phyloP scores from a whole-genome alignment of 1,284 basidiomycete species.

The Moniliophthora roreri region DNA sequence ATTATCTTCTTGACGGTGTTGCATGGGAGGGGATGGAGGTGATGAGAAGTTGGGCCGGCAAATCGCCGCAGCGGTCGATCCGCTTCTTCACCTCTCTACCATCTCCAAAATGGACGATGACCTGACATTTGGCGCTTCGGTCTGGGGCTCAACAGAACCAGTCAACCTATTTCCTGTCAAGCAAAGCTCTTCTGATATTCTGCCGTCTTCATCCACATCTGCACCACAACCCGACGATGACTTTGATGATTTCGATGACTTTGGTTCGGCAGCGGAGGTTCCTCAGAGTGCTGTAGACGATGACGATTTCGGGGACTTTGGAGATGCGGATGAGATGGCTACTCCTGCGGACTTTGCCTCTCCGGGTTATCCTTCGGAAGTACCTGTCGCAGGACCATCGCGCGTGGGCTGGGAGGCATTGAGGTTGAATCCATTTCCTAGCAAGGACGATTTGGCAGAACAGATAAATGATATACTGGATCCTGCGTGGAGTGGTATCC shows the following conservation, averaged over 20 bases:
- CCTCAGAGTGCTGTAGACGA: slow-evolving; percentile 42
- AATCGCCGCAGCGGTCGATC: no score
- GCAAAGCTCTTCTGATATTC: slow-evolving; percentile 20
- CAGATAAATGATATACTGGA: slow-evolving; percentile 68
- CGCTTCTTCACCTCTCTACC: no score
- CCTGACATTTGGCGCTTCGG: slow-evolving; percentile 65
- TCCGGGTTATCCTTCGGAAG: slow-evolving; percentile 41
- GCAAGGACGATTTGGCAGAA: slow-evolving; percentile 52
- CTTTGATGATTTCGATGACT: slow-evolving; percentile 69
- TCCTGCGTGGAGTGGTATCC: slow-evolving; percentile 57
- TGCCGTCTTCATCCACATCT: slow-evolving; percentile 21
- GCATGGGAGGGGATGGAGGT: slow-evolving; percentile 24
- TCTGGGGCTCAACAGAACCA: slow-evolving; percentile 61
- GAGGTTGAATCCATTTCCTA: slow-evolving; percentile 62
- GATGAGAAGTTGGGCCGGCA: no score
- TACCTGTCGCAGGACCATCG: slow-evolving; percentile 42
- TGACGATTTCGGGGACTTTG: slow-evolving; percentile 85
- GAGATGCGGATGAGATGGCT: slow-evolving; percentile 53
- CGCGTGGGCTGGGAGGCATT: slow-evolving; percentile 60
- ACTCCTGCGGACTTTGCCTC: slow-evolving; percentile 38
- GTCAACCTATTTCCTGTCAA: slow-evolving; percentile 27
- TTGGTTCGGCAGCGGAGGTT: slow-evolving; percentile 54
- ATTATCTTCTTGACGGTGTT: slow-evolving; percentile 25
- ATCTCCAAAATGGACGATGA: slow-evolving; percentile 61
- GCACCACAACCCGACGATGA: slow-evolving; percentile 41